phyloP scores from a whole-genome alignment of 1,139 yeast genomes.

The Taiozyma onychis region DNA sequence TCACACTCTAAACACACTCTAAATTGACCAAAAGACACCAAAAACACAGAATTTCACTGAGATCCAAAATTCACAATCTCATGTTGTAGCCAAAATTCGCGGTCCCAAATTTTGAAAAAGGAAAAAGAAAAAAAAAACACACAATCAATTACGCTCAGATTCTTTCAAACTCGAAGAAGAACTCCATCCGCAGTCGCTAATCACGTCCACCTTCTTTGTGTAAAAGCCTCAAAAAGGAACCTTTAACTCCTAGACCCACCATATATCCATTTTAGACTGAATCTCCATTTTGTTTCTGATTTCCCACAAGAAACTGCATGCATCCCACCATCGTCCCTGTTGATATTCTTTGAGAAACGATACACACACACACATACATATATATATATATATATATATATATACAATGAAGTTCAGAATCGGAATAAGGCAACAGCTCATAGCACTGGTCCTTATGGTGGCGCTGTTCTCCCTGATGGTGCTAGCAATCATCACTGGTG shows the following conservation, averaged over 20 bases:
- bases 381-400: neutral
- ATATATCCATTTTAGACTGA: neutral
- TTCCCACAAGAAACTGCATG: neutral
- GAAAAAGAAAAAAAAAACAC: no score
- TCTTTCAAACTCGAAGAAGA: neutral
- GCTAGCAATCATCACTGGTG: constrained; percentile 74
- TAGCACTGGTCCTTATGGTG: constrained; percentile 71
- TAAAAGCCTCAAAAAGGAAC: neutral
- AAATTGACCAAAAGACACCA: no score
- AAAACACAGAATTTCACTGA: no score
- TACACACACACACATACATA: neutral
- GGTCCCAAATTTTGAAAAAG: no score
- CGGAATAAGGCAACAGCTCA: constrained; percentile 57
- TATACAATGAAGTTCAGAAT: constrained; percentile 24
- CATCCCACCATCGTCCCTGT: neutral
- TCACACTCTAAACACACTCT: no score
- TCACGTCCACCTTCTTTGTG: neutral
- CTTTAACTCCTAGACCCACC: neutral
- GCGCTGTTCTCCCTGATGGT: constrained; percentile 71
- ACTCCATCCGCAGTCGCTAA: neutral
- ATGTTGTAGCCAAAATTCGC: no score
- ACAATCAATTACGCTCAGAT: neutral
- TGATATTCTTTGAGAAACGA: neutral
- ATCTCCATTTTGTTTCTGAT: neutral
- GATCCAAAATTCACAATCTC: neutral